Evolutionary conservation across 257 asterid species (phyloP).

Genomic region (Avicennia marina): DNA sequence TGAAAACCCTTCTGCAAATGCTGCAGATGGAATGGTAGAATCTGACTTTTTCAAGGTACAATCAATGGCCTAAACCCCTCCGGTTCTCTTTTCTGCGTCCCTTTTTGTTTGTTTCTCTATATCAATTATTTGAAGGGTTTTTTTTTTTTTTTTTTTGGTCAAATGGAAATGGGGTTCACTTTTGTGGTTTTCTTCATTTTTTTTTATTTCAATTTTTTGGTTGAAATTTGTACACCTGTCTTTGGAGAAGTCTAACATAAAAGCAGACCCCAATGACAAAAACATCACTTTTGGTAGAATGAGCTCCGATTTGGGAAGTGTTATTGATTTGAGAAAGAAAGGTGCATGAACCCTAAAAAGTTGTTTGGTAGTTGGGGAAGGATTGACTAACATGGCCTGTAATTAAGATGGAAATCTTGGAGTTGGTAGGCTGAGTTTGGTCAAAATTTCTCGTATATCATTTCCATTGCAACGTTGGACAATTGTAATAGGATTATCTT

Average conservation of each 20-base stretch:
- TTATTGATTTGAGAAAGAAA: no score
- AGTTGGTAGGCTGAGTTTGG: constrained; percentile 21
- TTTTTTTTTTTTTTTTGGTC: background rate
- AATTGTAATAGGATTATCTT: background rate
- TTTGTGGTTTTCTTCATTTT: constrained; percentile 8
- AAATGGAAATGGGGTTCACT: background rate
- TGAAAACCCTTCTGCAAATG: constrained; percentile 38
- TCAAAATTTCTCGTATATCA: constrained; percentile 15
- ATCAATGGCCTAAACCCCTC: constrained; percentile 22
- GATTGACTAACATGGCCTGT: constrained; percentile 24
- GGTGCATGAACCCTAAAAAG: constrained; percentile 22
- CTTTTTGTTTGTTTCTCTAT: background rate
- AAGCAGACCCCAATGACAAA: no score
- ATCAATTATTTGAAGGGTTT: background rate
- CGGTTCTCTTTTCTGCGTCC: background rate
- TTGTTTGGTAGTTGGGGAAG: constrained; percentile 39
- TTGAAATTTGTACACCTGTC: no score
- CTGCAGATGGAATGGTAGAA: constrained; percentile 23
- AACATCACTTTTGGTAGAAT: no score
- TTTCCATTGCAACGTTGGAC: constrained; percentile 12
- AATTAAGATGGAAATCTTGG: constrained; percentile 23
- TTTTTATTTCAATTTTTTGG: constrained; percentile 3
- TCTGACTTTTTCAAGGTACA: constrained; percentile 68
- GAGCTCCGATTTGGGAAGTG: no score
- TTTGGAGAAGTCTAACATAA: no score